phyloP scores from a whole-genome alignment of 2,329 filamentous ascomycete genomes.

The Fusarium dimerum region DNA sequence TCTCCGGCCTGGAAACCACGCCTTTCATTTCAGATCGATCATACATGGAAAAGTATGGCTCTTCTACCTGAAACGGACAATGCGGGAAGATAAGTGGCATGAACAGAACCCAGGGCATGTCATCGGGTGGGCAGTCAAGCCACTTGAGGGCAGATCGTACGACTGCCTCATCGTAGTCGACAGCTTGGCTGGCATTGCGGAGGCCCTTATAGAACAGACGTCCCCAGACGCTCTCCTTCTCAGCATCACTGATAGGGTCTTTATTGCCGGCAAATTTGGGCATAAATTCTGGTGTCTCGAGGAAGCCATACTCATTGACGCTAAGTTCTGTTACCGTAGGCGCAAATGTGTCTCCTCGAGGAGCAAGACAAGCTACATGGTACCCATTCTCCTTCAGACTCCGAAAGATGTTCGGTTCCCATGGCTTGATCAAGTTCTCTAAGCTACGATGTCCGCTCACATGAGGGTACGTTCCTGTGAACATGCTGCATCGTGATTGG shows the following conservation, averaged over 20 bases:
- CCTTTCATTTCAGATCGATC: slow-evolving; percentile 32
- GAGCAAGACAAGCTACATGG: slow-evolving; percentile 47
- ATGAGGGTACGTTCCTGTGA: slow-evolving; percentile 48
- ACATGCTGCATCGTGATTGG: slow-evolving; percentile 48
- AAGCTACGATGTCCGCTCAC: slow-evolving; percentile 47
- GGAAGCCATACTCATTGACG: slow-evolving; percentile 46
- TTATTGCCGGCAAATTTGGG: slow-evolving; percentile 30
- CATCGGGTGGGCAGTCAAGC: slow-evolving; percentile 42
- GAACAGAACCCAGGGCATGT: slow-evolving; percentile 45
- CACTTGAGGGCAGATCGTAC: slow-evolving; percentile 43
- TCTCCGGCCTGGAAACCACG: slow-evolving; percentile 4
- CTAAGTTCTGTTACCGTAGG: slow-evolving; percentile 45
- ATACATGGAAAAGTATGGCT: slow-evolving; percentile 50
- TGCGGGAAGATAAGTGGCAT: slow-evolving; percentile 47
- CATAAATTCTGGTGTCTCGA: slow-evolving; percentile 38
- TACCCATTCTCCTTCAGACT: slow-evolving; percentile 46
- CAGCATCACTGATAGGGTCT: slow-evolving; percentile 1
- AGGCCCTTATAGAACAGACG: slow-evolving; percentile 44
- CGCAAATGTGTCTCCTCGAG: slow-evolving; percentile 44
- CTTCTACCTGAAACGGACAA: slow-evolving; percentile 49
- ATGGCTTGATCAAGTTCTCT: slow-evolving; percentile 49
- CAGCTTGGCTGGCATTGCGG: slow-evolving; percentile 35
- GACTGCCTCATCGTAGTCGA: slow-evolving; percentile 48
- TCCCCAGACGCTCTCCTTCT: slow-evolving; percentile 39
- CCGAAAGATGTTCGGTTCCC: slow-evolving; percentile 49